A percentile compares a stretch with the other conserved stretches of the same genome.
phyloP scores from a whole-genome alignment of 106 monocot species.

The Acorus gramineus region DNA sequence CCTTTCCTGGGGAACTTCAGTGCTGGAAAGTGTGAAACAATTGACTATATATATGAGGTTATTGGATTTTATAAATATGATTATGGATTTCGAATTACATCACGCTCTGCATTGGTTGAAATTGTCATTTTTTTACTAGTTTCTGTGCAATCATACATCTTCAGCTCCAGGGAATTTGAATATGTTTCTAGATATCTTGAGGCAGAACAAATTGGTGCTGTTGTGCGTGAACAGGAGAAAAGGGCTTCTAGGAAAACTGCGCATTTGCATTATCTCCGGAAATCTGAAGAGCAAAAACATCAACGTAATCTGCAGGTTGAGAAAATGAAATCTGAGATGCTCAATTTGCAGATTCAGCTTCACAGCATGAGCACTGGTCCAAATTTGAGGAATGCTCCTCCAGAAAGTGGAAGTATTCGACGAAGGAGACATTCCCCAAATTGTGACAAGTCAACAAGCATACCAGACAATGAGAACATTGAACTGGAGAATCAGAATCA shows the following conservation, averaged over 20 bases:
- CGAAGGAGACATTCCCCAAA: slow-evolving; percentile 29
- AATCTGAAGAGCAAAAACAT: slow-evolving; percentile 68
- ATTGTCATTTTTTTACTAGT: slow-evolving; percentile 91
- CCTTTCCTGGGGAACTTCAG: slow-evolving; percentile 73
- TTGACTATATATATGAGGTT: slow-evolving; percentile 83
- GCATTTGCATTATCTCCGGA: slow-evolving; percentile 72
- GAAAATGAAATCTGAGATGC: slow-evolving; percentile 97
- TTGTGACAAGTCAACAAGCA: slow-evolving; percentile 6
- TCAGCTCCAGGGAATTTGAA: slow-evolving; percentile 74
- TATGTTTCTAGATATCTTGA: slow-evolving; percentile 94
- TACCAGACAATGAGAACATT: slow-evolving; percentile 20
- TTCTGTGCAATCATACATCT: slow-evolving; percentile 93
- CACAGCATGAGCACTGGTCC: slow-evolving; percentile 41
- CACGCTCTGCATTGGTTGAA: slow-evolving; percentile 90
- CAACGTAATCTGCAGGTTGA: slow-evolving; percentile 85
- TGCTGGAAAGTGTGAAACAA: slow-evolving; percentile 53
- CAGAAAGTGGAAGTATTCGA: slow-evolving; percentile 39
- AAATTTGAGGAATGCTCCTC: slow-evolving; percentile 21
- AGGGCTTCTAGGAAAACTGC: slow-evolving; percentile 82
- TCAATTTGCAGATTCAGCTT: slow-evolving; percentile 80
- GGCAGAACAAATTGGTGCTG: slow-evolving; percentile 83
- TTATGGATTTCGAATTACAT: slow-evolving; percentile 92
- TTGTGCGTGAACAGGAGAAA: slow-evolving; percentile 94
- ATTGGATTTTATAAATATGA: slow-evolving; percentile 98
- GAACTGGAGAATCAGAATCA: slow-evolving; percentile 13